These are phyloP conservation scores for Alternaria arborescens DNA, from an alignment of 2,329 filamentous ascomycete species.

Conservation along the genomic window DNA sequence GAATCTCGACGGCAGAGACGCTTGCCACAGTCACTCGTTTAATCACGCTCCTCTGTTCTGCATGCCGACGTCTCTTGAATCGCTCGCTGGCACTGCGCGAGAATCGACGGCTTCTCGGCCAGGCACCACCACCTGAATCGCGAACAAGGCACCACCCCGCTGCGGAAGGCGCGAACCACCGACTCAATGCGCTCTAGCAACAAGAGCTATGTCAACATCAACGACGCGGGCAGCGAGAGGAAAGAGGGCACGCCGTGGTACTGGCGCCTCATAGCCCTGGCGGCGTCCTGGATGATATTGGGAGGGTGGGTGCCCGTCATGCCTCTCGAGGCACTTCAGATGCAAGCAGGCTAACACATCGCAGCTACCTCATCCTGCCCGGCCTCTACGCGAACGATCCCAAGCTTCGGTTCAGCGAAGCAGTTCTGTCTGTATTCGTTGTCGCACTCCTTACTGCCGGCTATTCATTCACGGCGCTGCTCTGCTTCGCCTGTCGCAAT, in stretches of 20 bases:
- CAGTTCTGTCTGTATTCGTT: constrained; percentile 56
- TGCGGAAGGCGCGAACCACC: constrained; percentile 28
- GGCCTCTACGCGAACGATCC: constrained; percentile 55
- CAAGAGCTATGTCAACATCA: constrained; percentile 43
- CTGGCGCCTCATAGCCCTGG: constrained; percentile 56
- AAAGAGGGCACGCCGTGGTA: constrained; percentile 54
- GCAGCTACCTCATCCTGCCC: constrained; percentile 59
- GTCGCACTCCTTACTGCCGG: constrained; percentile 58
- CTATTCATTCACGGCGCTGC: constrained; percentile 58
- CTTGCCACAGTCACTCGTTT: constrained; percentile 22
- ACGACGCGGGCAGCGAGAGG: constrained; percentile 27
- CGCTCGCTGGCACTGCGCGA: constrained; percentile 21
- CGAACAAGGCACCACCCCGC: constrained; percentile 27
- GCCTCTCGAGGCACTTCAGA: constrained; percentile 2
- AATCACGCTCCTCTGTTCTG: constrained; percentile 12
- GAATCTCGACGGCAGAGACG: constrained; percentile 9
- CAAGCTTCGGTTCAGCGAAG: constrained; percentile 52
- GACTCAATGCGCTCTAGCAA: constrained; percentile 43
- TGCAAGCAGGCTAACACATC: constrained; percentile 23
- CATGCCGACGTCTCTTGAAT: constrained; percentile 22
- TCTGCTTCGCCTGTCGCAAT: constrained; percentile 58
- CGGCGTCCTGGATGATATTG: constrained; percentile 58
- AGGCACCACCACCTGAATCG: constrained; percentile 31
- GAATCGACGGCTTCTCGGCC: constrained; percentile 6
- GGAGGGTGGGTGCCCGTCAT: constrained; percentile 53